A percentile compares a stretch with the other conserved stretches of the same genome.
Conservation (phyloP, 345 rosid species). For the Capsella bursapastoris region DNA sequence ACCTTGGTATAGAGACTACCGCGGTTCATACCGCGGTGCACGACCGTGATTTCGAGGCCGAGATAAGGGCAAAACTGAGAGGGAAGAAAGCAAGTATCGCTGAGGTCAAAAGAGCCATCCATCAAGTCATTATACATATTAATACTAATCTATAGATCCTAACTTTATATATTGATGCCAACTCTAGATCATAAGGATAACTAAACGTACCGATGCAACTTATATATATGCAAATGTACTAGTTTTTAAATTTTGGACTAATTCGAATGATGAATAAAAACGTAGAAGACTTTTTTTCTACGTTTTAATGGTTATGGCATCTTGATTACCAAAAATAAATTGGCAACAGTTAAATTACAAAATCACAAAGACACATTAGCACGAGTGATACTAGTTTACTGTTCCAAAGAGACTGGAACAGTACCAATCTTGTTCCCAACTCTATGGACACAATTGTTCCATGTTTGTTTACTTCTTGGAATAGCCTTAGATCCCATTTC, state of each 20-base stretch:
- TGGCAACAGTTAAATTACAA: neutral
- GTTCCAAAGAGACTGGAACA: slow-evolving; percentile 5
- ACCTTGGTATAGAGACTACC: slow-evolving; percentile 70
- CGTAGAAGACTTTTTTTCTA: slow-evolving; percentile 27
- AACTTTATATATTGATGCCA: slow-evolving; percentile 23
- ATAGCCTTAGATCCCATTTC: slow-evolving; percentile 20
- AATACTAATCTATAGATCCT: slow-evolving; percentile 17
- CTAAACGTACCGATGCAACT: neutral
- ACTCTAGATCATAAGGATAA: slow-evolving; percentile 7
- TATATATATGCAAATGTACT: no score
- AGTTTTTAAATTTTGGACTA: neutral
- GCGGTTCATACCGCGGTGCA: slow-evolving; percentile 67
- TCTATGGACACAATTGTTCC: slow-evolving; percentile 24
- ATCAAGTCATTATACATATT: slow-evolving; percentile 52
- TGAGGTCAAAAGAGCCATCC: slow-evolving; percentile 85
- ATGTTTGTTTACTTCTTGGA: slow-evolving; percentile 26
- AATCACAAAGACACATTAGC: neutral
- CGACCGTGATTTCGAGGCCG: slow-evolving; percentile 62
- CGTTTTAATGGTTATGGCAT: no score
- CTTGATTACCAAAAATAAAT: neutral
- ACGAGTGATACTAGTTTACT: neutral
- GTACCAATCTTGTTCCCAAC: slow-evolving; percentile 16
- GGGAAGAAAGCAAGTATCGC: slow-evolving; percentile 80
- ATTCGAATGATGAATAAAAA: slow-evolving; percentile 51
- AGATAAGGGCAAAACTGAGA: slow-evolving; percentile 87